Evolutionary conservation across 148 eudicot genomes (phyloP).

Genomic region (Drosera capensis): DNA sequence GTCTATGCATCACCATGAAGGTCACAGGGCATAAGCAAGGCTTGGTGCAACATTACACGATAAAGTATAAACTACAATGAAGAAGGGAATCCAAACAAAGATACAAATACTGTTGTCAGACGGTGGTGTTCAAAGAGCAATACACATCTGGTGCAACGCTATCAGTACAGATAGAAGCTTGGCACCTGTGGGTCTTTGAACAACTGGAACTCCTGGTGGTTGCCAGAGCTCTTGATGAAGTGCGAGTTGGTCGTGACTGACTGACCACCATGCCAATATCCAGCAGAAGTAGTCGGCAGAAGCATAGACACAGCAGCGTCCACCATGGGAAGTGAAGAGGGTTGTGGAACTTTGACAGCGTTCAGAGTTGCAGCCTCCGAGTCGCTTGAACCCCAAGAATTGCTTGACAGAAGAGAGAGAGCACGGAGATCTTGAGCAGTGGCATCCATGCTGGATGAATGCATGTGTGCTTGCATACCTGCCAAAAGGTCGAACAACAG

Average conservation of each 20-base stretch:
- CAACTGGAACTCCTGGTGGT: constrained; percentile 31
- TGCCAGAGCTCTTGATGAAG: background rate
- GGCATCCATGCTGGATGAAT: constrained; percentile 35
- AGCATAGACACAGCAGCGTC: background rate
- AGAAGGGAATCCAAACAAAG: too few species aligned
- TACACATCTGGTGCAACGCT: background rate
- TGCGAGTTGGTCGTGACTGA: constrained; percentile 14
- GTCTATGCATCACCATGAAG: too few species aligned
- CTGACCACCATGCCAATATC: constrained; percentile 36
- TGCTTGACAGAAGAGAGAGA: constrained; percentile 98
- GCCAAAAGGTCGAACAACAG: too few species aligned
- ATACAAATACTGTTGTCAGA: too few species aligned
- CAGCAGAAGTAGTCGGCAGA: constrained; percentile 22
- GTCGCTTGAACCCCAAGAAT: constrained; percentile 32
- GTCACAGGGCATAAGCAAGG: too few species aligned
- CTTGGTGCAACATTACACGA: too few species aligned
- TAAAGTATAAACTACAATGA: too few species aligned
- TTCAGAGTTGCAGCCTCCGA: constrained; percentile 18
- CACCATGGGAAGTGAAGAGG: background rate
- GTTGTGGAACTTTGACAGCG: constrained; percentile 13
- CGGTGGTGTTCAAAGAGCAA: too few species aligned
- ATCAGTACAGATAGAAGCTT: constrained; percentile 29
- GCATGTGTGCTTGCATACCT: constrained; percentile 27
- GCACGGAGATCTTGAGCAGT: constrained; percentile 55
- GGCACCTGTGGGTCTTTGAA: constrained; percentile 40